phyloP scores from a whole-genome alignment of 805 yeast species.

The Candida suzukii region DNA sequence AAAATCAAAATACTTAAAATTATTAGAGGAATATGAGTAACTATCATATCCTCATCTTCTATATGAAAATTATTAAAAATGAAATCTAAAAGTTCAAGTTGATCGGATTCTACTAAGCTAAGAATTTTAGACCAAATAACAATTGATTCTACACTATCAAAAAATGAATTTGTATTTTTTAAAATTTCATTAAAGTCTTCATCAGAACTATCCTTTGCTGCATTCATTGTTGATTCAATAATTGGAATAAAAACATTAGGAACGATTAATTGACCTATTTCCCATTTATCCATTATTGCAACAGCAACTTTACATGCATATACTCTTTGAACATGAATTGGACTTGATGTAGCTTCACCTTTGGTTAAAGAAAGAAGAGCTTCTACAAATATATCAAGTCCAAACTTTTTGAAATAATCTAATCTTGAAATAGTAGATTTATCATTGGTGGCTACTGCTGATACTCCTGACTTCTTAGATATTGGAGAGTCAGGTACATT shows the following conservation, averaged over 20 bases:
- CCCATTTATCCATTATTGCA: slow-evolving; percentile 90
- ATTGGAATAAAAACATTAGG: slow-evolving; percentile 67
- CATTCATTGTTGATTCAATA: slow-evolving; percentile 37
- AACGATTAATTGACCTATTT: slow-evolving; percentile 69
- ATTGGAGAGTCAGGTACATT: slow-evolving; percentile 4
- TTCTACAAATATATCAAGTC: slow-evolving; percentile 37
- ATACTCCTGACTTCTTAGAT: slow-evolving; percentile 6
- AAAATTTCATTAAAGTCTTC: slow-evolving; percentile 38
- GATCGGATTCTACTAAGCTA: slow-evolving; percentile 30
- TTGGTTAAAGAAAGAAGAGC: slow-evolving; percentile 48
- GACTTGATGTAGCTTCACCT: slow-evolving; percentile 18
- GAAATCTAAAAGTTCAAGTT: slow-evolving; percentile 47
- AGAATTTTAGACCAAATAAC: slow-evolving; percentile 69
- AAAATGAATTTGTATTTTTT: slow-evolving; percentile 57
- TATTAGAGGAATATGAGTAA: slow-evolving; percentile 68
- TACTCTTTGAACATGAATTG: slow-evolving; percentile 27
- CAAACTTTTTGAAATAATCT: slow-evolving; percentile 56
- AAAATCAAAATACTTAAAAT: slow-evolving; percentile 39
- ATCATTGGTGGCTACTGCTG: too few species aligned
- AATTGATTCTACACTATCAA: slow-evolving; percentile 79
- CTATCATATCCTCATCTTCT: slow-evolving; percentile 80
- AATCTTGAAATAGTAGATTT: slow-evolving; percentile 24
- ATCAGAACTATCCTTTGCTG: slow-evolving; percentile 12
- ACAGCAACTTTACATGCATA: slow-evolving; percentile 59
- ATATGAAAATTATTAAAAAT: slow-evolving; percentile 62